Evolutionary conservation across 768 basidiomycete species (phyloP).

Genomic region (Termitomyces sp.): DNA sequence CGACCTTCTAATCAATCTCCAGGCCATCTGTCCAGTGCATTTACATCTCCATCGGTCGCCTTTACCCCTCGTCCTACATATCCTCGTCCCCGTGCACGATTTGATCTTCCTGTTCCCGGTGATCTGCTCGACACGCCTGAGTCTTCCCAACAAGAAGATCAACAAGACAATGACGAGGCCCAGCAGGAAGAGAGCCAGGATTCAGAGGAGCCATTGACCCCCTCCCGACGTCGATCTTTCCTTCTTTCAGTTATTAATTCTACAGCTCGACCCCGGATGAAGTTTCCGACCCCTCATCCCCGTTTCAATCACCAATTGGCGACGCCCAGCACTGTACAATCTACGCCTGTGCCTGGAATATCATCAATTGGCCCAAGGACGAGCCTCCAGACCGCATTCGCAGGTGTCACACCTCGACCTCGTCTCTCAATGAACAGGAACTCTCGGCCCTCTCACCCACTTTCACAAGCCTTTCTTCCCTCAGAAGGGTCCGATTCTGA

Average conservation of each 20-base stretch:
- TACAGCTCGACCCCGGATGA: conserved; percentile 69
- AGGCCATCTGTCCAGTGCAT: conserved; percentile 33
- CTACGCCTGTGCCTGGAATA: conserved; percentile 32
- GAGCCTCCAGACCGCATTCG: conserved; percentile 50
- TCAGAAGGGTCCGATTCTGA: conserved; percentile 36
- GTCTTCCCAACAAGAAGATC: conserved; percentile 17
- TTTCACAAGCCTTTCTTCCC: conserved; percentile 48
- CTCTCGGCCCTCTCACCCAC: conserved; percentile 55
- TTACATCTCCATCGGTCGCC: conserved; percentile 55
- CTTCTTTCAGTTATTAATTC: conserved; percentile 83
- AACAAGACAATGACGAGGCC: conserved; percentile 18
- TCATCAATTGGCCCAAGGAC: conserved; percentile 22
- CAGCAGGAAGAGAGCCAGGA: conserved; percentile 17
- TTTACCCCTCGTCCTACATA: conserved; percentile 72
- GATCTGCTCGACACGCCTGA: conserved; percentile 36
- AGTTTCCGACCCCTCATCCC: conserved; percentile 61
- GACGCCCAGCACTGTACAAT: conserved; percentile 28
- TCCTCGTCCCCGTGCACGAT: conserved; percentile 58
- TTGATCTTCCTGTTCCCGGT: conserved; percentile 45
- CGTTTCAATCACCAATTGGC: conserved; percentile 29
- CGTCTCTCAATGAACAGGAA: conserved; percentile 27
- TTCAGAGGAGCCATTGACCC: conserved; percentile 53
- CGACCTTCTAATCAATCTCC: conserved; percentile 30
- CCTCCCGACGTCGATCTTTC: conserved; percentile 76
- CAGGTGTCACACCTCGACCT: conserved; percentile 62